Percentiles rank a stretch among this genome's conserved stretches.
Conservation (phyloP, 306 rosid species). For the Glycine tomentella region DNA sequence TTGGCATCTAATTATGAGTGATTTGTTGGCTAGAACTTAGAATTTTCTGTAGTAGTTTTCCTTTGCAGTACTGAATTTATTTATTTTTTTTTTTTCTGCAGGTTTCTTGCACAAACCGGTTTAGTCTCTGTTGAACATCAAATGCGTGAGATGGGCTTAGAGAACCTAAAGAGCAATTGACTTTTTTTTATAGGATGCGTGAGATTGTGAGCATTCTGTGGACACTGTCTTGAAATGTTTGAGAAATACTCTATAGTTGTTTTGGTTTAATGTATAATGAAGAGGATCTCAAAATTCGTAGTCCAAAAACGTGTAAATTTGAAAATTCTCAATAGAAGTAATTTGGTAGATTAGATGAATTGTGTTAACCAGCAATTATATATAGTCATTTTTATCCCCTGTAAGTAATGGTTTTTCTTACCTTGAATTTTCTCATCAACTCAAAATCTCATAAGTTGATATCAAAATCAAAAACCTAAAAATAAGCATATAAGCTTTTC, state of each 20-base stretch:
- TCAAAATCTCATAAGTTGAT: no score
- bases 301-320: no score
- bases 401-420: not conserved
- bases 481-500: not conserved
- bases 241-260: no score
- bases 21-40: not conserved
- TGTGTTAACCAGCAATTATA: no score
- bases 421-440: not conserved
- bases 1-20: not conserved
- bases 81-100: constrained; percentile 55
- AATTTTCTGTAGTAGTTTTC: constrained; percentile 17
- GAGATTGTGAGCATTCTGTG: no score
- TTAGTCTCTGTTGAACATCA: constrained; percentile 83
- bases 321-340: not conserved
- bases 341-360: not conserved
- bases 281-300: no score
- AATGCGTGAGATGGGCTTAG: constrained; percentile 79
- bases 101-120: constrained; percentile 91
- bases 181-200: not conserved
- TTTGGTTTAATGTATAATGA: no score
- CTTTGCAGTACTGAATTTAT: constrained; percentile 23
- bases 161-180: constrained; percentile 51
- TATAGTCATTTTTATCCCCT: not conserved
- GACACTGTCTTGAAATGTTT: no score
- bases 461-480: not conserved